Evolutionary conservation across 179 eudicot species (phyloP).

Genomic region (Actinidia chinensis): DNA sequence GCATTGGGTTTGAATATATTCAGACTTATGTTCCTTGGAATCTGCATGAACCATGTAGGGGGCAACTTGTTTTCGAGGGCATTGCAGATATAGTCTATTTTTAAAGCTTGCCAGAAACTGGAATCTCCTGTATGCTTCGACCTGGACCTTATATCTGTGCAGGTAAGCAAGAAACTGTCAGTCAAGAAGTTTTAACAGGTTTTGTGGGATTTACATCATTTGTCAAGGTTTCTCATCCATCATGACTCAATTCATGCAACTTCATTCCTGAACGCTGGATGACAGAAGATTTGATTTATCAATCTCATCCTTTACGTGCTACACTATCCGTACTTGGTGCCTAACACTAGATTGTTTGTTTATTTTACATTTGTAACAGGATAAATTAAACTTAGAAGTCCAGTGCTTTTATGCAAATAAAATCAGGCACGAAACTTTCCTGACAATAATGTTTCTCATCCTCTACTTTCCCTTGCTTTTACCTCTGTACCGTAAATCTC

Average conservation of each 20-base stretch:
- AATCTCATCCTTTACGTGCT: neutral
- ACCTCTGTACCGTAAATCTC: neutral
- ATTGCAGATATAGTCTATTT: constrained; percentile 69
- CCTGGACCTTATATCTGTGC: constrained; percentile 95
- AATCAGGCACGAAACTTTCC: neutral
- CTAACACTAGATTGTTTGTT: neutral
- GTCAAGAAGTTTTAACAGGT: neutral
- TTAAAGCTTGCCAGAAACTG: constrained; percentile 78
- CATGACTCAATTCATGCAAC: neutral
- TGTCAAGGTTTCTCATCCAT: constrained; percentile 10
- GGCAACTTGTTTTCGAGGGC: constrained; percentile 68
- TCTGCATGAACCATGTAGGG: constrained; percentile 79
- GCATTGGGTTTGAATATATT: constrained; percentile 90
- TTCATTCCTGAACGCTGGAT: neutral
- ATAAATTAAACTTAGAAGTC: neutral
- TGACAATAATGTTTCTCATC: neutral
- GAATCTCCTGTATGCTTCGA: constrained; percentile 85
- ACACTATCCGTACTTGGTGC: neutral
- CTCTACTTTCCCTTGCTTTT: neutral
- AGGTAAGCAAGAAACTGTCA: constrained; percentile 40
- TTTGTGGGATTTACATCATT: constrained; percentile 3
- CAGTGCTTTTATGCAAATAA: neutral
- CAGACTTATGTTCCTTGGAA: constrained; percentile 98
- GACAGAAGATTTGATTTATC: neutral
- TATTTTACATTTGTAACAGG: neutral